Evolutionary conservation across 2,329 filamentous ascomycete genomes (phyloP), one percentile per base, ranked within the genome.

Genomic region (Thielaviopsis musarum): DNA sequence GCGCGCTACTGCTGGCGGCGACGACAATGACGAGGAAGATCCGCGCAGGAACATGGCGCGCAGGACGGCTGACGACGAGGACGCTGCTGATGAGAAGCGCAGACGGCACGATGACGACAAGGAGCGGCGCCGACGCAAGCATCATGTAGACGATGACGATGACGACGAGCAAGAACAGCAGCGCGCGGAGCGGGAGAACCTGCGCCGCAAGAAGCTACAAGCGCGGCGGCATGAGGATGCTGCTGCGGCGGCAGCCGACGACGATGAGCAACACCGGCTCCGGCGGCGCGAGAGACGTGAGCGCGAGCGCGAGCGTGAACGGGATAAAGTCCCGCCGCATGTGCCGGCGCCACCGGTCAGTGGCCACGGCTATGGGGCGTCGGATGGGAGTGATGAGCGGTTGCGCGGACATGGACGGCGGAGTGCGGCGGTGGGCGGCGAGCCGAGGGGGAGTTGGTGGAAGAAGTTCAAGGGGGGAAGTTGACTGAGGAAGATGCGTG

Each of bases 371-470:
- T 45, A 45, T n/a, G 65, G 65, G 21, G 65, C 67, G 7, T 75
- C 73, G 13, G 74, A 75, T 57, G 73, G 71, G 2, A 74, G 73
- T 59, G 73, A 75, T 51, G 74, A 76, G 61, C 71, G 73, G 41
- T 5, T 55, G 26, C 70, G 73, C 26, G 38, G 38, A 5, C 71
- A 72, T 53, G 70, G 68, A 52, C 69, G 70, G 22, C 73, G 74
- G 21, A 69, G 70, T 49, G 71, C 72, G 21, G 65, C 71, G 22
- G 73, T 74, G 56, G 52, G 26, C 28, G 51, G 38, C 15, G 71
- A 72, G 63, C 76, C 77, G 21, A 71, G 77, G 60, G 79, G 75
- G 62, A 80, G 77, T 63, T 81, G 79, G 79, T 82, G 79, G 79
- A 78, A 71, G 70, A 81, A 80, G 71, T 67, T 80, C 57, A 75